These are phyloP conservation scores for Reticulascus tulasneorum DNA, from an alignment of 2,329 filamentous ascomycete species.

Conservation along the genomic window DNA sequence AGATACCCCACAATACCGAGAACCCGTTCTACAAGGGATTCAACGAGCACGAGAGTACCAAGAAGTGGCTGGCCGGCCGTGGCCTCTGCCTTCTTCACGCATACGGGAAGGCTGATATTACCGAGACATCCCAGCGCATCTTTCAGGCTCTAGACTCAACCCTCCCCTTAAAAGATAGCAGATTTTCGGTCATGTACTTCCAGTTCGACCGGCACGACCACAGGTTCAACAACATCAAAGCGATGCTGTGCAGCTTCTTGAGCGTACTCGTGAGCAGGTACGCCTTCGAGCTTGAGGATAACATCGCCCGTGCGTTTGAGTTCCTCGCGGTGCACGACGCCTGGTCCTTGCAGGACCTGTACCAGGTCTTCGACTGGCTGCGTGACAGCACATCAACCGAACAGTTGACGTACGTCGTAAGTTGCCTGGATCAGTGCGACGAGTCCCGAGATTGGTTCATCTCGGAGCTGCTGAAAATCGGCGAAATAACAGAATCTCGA, in stretches of 20 bases:
- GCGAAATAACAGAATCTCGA: background rate
- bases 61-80: background rate
- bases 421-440: slow-evolving; percentile 4
- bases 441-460: slow-evolving; percentile 1
- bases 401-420: background rate
- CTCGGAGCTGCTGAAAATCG: background rate
- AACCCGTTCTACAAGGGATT: background rate
- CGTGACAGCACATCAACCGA: background rate
- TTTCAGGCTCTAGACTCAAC: too few relatives aligned
- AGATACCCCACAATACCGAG: background rate
- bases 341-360: background rate
- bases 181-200: background rate
- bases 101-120: too few relatives aligned
- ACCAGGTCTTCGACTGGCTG: background rate
- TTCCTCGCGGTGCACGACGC: too few relatives aligned
- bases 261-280: too few relatives aligned
- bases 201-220: background rate
- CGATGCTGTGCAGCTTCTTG: background rate
- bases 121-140: too few relatives aligned
- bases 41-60: background rate
- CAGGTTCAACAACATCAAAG: background rate
- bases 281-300: too few relatives aligned
- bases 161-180: background rate
- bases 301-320: background rate
- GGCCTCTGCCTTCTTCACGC: too few relatives aligned